A percentile compares a stretch with the other conserved stretches of the same genome.
phyloP scores from a whole-genome alignment of 2,329 filamentous ascomycete species.

The Talaromyces marneffei region DNA sequence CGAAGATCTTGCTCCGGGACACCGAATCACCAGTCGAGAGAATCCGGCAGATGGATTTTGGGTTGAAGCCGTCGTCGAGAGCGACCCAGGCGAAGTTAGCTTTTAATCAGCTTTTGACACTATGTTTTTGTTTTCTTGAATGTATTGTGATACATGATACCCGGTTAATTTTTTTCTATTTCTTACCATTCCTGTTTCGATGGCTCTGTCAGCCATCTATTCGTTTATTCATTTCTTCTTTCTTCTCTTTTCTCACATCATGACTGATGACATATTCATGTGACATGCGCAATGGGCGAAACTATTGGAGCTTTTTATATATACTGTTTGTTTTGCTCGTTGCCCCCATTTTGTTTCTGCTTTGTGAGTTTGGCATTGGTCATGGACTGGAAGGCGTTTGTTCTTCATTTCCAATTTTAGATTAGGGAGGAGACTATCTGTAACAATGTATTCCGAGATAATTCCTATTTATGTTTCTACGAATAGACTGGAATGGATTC shows the following conservation, averaged over 20 bases:
- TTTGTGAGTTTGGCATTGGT: slow-evolving; percentile 7
- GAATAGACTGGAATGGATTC: not conserved
- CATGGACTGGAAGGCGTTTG: slow-evolving; percentile 9
- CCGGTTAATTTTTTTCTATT: slow-evolving; percentile 1
- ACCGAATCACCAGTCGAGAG: slow-evolving; percentile 28
- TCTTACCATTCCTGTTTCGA: not conserved
- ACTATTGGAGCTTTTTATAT: slow-evolving; percentile 1
- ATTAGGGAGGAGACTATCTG: not conserved
- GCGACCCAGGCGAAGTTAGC: slow-evolving; percentile 41
- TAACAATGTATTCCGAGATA: not conserved
- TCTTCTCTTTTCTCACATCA: slow-evolving; percentile 2
- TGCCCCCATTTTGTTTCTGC: not conserved
- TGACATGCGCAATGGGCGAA: slow-evolving; percentile 8
- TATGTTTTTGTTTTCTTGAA: not conserved
- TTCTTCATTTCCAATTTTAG: not conserved
- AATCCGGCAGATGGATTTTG: slow-evolving; percentile 30
- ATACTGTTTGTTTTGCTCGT: not conserved
- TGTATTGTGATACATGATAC: slow-evolving; percentile 11
- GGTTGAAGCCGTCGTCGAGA: slow-evolving; percentile 40
- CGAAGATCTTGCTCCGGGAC: slow-evolving; percentile 35
- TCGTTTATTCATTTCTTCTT: not conserved
- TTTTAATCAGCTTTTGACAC: slow-evolving; percentile 22
- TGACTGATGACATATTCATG: slow-evolving; percentile 13
- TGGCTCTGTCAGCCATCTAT: not conserved
- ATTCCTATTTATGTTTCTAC: not conserved